phyloP scores from a whole-genome alignment of 306 rosid species.

The Cucumis sativus region Cucumber_9930_V3 NC_026657.2:10472001-10472500 shows the following conservation, averaged over 20 bases:
- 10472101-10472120: neutral
- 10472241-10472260: neutral
- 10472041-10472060: neutral
- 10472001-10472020: constrained; percentile 83
- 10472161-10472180: neutral
- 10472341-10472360: neutral
- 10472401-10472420: neutral
- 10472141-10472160: neutral
- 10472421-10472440: neutral
- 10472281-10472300: neutral
- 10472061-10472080: neutral
- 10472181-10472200: neutral
- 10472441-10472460: neutral
- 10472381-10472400: neutral
- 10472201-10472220: neutral
- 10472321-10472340: neutral
- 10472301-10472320: neutral
- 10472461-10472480: neutral
- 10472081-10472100: neutral
- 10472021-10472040: neutral
- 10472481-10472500: neutral
- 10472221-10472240: neutral
- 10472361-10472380: neutral
- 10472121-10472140: neutral
- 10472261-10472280: neutral